Percentiles rank a stretch among this genome's conserved stretches.
phyloP scores from a whole-genome alignment of 805 yeast species.

The Wickerhamomyces alni region DNA sequence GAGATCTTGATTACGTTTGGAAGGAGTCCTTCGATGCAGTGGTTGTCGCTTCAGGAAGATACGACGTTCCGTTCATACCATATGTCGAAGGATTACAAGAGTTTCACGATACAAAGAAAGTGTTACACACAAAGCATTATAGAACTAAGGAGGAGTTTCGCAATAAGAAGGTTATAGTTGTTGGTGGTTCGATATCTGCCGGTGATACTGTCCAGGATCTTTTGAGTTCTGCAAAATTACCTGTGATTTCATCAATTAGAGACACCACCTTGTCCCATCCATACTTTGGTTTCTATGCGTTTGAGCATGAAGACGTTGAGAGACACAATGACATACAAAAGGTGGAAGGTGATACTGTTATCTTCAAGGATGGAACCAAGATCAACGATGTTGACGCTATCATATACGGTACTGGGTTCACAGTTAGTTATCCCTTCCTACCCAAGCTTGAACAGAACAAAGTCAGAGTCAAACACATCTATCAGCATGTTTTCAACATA shows the following conservation, averaged over 20 bases:
- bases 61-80: slow-evolving; percentile 45
- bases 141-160: slow-evolving; percentile 12
- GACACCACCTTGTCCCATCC: slow-evolving; percentile 13
- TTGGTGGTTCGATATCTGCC: slow-evolving; percentile 68
- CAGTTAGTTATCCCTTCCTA: slow-evolving; percentile 19
- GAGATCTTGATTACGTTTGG: slow-evolving; percentile 27
- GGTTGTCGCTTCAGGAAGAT: slow-evolving; percentile 48
- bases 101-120: background rate
- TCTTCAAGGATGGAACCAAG: slow-evolving; percentile 38
- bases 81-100: slow-evolving; percentile 34
- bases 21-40: slow-evolving; percentile 31
- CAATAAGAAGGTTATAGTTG: slow-evolving; percentile 36
- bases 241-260: slow-evolving; percentile 20
- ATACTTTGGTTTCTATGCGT: background rate
- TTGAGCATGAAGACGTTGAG: background rate
- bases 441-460: slow-evolving; percentile 23
- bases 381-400: slow-evolving; percentile 42
- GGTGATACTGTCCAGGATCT: slow-evolving; percentile 39
- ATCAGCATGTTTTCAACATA: slow-evolving; percentile 36
- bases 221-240: slow-evolving; percentile 4
- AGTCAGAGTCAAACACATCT: slow-evolving; percentile 29
- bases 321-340: background rate
- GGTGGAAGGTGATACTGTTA: slow-evolving; percentile 21
- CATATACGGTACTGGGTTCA: slow-evolving; percentile 68
- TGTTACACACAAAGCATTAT: slow-evolving; percentile 26